Evolutionary conservation across 257 asterid genomes (phyloP), one percentile per base, ranked within the genome.

Genomic region (Salvia miltiorrhiza): DNA sequence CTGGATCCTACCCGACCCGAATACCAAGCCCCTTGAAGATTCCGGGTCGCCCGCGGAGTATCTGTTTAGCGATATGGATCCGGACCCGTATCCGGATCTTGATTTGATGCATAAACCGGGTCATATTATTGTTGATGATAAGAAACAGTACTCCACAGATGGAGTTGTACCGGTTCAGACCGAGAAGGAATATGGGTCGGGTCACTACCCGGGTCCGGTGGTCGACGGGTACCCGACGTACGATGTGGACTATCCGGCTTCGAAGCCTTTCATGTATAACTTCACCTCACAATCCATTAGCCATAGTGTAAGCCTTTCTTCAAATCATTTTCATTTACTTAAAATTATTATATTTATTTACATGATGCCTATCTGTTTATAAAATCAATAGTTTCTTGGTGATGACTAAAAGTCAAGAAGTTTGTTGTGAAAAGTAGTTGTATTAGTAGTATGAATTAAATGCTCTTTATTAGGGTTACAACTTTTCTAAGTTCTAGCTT

Each of bases 111-210:
- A 67, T 26, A 80, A 86, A 50, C 39, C 71, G 9, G 67, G 77
- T 12, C 44, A 17, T 21, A 33, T 2, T 13, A 67, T 35, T n/a
- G 64, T 47, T 23, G 28, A 32, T 16, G 72, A 73, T 50, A 68
- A 73, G 43, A 79, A 83, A 20, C 81, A 76, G 60, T 73, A 69
- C 9, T 69, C 73, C 26, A 54, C 90, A 0, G 97, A 93, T 9
- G 93, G 98, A 8, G 97, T 90, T 2, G 98, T 93, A 30, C 98
- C 98, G 6, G 96, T 76, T 4, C 86, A 83, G 65, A 65, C 60
- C 24, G 80, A 79, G 64, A 78, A 67, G 19, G 90, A 78, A 11
- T 73, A 20, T 48, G 82, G 75, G 39, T 75, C 78, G 72, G 79
- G 77, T 60, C 91, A 74, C 62, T 77, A 79, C 10, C 84, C 71